A percentile compares a stretch with the other conserved stretches of the same genome.
These are phyloP conservation scores for Spathaspora gorwiae DNA, from an alignment of 805 yeast genomes.

Conservation along the genomic window DNA sequence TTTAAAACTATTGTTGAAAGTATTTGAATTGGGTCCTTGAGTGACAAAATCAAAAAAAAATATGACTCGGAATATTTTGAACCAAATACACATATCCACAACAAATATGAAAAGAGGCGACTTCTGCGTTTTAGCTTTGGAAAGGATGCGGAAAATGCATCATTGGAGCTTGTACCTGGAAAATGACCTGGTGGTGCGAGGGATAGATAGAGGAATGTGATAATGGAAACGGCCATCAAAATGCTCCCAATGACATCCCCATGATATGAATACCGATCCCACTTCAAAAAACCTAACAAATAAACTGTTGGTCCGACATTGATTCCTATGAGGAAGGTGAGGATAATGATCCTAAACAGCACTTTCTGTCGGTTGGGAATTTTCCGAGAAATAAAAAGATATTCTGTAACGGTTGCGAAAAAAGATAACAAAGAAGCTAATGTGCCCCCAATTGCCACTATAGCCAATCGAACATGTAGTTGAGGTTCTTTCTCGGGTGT, in stretches of 20 bases:
- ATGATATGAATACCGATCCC: slow-evolving; percentile 17
- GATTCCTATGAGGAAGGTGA: slow-evolving; percentile 11
- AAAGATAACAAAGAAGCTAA: slow-evolving; percentile 31
- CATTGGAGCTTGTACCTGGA: slow-evolving; percentile 1
- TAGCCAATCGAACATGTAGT: slow-evolving; percentile 31
- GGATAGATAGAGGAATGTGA: slow-evolving; percentile 26
- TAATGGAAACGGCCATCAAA: slow-evolving; percentile 25
- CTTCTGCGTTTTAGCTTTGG: slow-evolving; percentile 20
- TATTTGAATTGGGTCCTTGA: slow-evolving; percentile 30
- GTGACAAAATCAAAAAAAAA: slow-evolving; percentile 30
- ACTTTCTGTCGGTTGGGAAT: slow-evolving; percentile 15
- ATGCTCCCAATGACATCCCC: slow-evolving; percentile 20
- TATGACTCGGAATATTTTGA: slow-evolving; percentile 35
- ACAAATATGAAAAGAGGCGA: slow-evolving; percentile 17
- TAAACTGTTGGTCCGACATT: slow-evolving; percentile 28
- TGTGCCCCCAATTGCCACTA: slow-evolving; percentile 43
- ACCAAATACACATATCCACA: slow-evolving; percentile 29
- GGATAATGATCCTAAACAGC: not conserved
- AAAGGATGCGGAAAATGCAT: slow-evolving; percentile 11
- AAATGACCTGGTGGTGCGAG: slow-evolving; percentile 21
- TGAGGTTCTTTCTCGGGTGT: slow-evolving; percentile 42
- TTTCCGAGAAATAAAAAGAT: slow-evolving; percentile 21
- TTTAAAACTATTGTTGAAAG: slow-evolving; percentile 22
- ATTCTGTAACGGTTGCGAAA: slow-evolving; percentile 22
- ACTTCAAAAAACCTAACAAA: slow-evolving; percentile 21